Evolutionary conservation across 495 filamentous ascomycete species (phyloP), one percentile per base, ranked within the genome.

Genomic region (Cudoniella acicularis): DNA sequence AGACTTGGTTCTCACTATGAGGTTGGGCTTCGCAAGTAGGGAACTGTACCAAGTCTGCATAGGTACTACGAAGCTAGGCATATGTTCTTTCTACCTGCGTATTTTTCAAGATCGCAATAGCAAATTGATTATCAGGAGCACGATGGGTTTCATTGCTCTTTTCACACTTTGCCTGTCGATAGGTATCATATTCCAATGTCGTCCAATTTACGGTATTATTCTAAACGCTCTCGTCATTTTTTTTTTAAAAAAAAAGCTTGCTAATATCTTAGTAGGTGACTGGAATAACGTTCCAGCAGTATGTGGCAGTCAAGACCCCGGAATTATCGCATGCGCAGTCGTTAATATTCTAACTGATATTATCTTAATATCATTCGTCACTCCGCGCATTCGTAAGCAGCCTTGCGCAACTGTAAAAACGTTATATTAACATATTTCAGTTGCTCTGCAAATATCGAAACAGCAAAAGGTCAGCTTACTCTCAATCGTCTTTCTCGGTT

Each of bases 31-130:
- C 36, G 30, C 40, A 4, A 17, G 30, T 11, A 47, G 27, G 6
- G 1, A 40, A 1, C 17, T 60, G 21, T 60, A 54, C 22, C 50
- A 54, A 13, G 0, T 45, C n/a, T 16, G n/a, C 10, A 6, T 60
- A 11, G 13, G 13, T 24, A 48, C 30, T n/a, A 54, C 45, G 3
- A 60, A 60, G 17, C 9, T 60, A 2, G 57, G 57, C 25, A 49
- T 54, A 3, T 60, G 57, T 24, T 24, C 17, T 6, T 49, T 60
- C 24, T 60, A 60, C 23, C 41, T 49, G 6, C 57, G 57, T 11
- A 41, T 60, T 3, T 60, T 60, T 50, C 41, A 48, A 17, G 57
- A 60, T 24, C 13, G 18, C 17, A 49, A 24, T 1, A 54, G 50
- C 18, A 54, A 36, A 27, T n/a, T 48, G 1, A 25, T 41, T 43